Base-by-base conservation (phyloP, 2,329 filamentous ascomycete genomes). In the Hortaea werneckii region DNA sequence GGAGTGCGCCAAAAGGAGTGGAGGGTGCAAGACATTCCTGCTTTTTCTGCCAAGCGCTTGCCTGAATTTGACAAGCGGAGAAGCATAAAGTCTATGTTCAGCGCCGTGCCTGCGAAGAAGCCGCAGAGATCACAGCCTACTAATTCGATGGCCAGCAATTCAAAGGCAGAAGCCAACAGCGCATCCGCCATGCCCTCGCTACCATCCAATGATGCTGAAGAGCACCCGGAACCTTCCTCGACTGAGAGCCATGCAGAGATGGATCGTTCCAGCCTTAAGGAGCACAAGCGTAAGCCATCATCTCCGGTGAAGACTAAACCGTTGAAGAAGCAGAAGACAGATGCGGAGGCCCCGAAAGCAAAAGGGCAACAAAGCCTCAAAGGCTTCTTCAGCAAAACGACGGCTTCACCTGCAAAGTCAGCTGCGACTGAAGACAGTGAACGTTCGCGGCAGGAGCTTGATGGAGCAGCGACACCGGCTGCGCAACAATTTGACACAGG, bases 51-150 rank as follows among this genome's bases (percentile, higher is more conserved):
- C 0, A 87, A 80, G 60, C 73, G 94, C 7, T 83, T 95, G 46
- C 83, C 87, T 1, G 89, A 95, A 56, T 96, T 96, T 55, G 80
- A 89, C 59, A 82, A 83, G 48, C 79, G 92, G 13, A 78, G 79
- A 54, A 95, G 73, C 61, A 95, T 98, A 59, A 86, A 83, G 56
- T 88, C 94, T 59, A 96, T 98, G 92, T 95, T 96, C 61, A 73
- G 72, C 48, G 58, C 54, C 10, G 57, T 59, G 11, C 45, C 41
- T 2, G n/a, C 50, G 27, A 80, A 76, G 55, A 82, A 76, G 43
- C 8, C 46, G 4, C 42, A 47, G 41, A 9, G 35, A 7, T 37
- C 47, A 2, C 8, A 3, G n/a, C 9, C 32, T 9, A 9, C 8
- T 35, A n/a, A n/a, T 35, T n/a, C 32, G 8, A n/a, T 9, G 9